Conservation (phyloP, 305 asterid genomes). For the Salvia sclarea region DNA sequence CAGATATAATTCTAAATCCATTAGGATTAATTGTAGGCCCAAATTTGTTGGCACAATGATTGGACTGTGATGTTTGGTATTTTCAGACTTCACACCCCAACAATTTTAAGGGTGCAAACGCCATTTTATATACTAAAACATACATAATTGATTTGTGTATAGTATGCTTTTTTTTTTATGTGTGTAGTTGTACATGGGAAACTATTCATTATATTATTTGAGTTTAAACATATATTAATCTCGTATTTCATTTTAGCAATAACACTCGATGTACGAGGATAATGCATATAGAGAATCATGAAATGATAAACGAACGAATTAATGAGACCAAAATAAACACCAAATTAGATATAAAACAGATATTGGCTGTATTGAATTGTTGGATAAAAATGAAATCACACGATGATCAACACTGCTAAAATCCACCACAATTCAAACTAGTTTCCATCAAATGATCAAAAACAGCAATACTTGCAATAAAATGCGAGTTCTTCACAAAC, state of each 20-base stretch:
- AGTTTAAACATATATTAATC: no score
- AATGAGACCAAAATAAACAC: background rate
- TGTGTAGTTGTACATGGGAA: no score
- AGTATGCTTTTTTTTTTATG: no score
- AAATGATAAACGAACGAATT: background rate
- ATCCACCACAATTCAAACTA: slow-evolving; percentile 10
- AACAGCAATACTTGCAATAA: slow-evolving; percentile 12
- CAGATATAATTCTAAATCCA: no score
- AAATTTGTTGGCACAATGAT: no score
- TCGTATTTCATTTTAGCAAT: background rate
- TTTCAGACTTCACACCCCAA: no score
- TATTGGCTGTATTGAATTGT: background rate
- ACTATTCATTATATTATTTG: no score
- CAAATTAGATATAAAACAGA: background rate
- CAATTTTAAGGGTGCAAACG: no score
- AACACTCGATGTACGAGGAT: background rate
- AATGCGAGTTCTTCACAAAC: background rate
- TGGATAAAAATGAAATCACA: background rate
- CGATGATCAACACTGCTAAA: background rate
- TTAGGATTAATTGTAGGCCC: no score
- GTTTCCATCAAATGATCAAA: background rate
- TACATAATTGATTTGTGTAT: no score
- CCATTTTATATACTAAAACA: no score
- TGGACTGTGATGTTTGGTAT: no score
- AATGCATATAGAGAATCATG: background rate